A percentile compares a stretch with the other conserved stretches of the same genome.
Evolutionary conservation across 805 yeast genomes (phyloP).

Genomic region (Yarrowia sp.): DNA sequence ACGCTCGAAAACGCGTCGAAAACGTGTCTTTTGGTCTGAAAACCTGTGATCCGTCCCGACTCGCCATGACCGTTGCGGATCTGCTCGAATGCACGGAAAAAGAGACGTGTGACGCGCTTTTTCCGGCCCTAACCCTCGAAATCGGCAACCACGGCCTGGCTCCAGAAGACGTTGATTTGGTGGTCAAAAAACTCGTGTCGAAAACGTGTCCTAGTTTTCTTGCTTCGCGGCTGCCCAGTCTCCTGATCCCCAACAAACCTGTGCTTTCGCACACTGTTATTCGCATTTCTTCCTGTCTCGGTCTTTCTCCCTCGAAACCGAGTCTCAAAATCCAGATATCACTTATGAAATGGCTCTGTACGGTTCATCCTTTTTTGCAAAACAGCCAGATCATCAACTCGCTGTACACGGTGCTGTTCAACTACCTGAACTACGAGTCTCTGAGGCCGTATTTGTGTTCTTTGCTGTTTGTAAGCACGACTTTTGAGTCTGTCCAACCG

Average conservation of each 20-base stretch:
- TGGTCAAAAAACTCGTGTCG: not conserved
- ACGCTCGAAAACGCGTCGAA: not conserved
- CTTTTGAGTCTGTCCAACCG: not conserved
- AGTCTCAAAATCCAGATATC: not conserved
- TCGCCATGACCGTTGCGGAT: not conserved
- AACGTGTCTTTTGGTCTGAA: not conserved
- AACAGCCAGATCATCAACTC: not conserved
- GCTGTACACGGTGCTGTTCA: conserved; percentile 17
- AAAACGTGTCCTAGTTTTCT: not conserved
- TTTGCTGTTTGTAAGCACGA: not conserved
- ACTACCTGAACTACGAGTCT: conserved; percentile 12
- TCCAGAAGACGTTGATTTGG: not conserved
- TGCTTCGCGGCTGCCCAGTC: not conserved
- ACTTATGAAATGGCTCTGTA: conserved; percentile 9
- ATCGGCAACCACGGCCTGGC: not conserved
- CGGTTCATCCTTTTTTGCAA: conserved; percentile 3
- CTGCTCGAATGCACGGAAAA: not conserved
- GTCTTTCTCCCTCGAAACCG: not conserved
- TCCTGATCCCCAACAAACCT: conserved; percentile 9
- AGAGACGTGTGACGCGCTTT: not conserved
- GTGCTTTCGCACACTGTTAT: not conserved
- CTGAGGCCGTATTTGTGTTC: not conserved
- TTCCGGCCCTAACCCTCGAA: not conserved
- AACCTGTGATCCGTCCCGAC: too few species aligned
- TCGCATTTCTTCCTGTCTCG: not conserved